A percentile compares a stretch with the other conserved stretches of the same genome.
phyloP scores from a whole-genome alignment of 176 grass and related monocot species.

The Zea luxurians region DNA sequence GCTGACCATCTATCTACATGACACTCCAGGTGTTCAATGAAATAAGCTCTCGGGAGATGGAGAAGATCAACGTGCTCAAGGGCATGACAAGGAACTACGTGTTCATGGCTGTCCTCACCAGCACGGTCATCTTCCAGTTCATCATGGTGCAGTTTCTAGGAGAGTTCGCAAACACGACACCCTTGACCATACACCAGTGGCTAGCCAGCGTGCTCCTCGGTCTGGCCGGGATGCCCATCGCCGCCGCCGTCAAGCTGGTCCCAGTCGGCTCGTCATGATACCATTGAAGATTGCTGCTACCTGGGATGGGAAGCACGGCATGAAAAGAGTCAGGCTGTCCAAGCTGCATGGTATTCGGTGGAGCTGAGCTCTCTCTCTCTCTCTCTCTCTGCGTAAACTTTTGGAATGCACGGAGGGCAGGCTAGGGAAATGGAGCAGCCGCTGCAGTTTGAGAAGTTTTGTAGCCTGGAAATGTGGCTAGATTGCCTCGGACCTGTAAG shows the following conservation, averaged over 20 bases:
- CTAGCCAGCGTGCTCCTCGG: constrained; percentile 61
- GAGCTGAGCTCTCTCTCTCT: constrained; percentile 8
- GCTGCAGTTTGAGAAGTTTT: constrained; percentile 20
- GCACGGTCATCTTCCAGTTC: constrained; percentile 83
- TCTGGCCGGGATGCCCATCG: constrained; percentile 74
- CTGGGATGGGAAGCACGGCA: not conserved
- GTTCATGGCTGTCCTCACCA: constrained; percentile 65
- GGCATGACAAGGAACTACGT: constrained; percentile 86
- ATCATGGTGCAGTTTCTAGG: constrained; percentile 91
- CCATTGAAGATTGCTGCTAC: not conserved
- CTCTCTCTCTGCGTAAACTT: constrained; percentile 19
- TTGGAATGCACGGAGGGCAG: constrained; percentile 31
- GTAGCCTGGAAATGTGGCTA: constrained; percentile 15
- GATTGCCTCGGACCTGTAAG: constrained; percentile 35
- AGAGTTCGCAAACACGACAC: constrained; percentile 83
- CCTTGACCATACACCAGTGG: constrained; percentile 62
- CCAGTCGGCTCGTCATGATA: constrained; percentile 66
- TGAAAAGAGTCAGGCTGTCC: not conserved
- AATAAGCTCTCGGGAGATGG: constrained; percentile 95
- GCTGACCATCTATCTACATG: not conserved
- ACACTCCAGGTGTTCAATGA: constrained; percentile 85
- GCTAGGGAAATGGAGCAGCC: constrained; percentile 14
- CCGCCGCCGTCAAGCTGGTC: constrained; percentile 63
- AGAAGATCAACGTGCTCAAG: constrained; percentile 84
- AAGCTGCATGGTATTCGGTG: constrained; percentile 2